phyloP scores from a whole-genome alignment of 345 rosid genomes.

The Atalantia buxifolia region DNA sequence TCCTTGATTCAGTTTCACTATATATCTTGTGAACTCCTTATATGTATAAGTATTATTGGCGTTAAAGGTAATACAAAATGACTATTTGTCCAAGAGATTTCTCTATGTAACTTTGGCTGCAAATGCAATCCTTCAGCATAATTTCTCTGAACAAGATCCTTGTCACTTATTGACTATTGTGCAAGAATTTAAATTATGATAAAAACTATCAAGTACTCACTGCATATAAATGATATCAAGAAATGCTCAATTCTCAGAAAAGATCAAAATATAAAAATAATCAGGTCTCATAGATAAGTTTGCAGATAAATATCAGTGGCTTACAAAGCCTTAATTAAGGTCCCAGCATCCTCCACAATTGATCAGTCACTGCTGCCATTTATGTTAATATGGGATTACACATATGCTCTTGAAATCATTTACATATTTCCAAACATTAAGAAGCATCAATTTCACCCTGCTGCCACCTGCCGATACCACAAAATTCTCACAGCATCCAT shows the following conservation, averaged over 20 bases:
- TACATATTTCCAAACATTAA: slow-evolving; percentile 25
- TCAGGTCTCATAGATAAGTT: slow-evolving; percentile 3
- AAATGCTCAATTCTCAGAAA: neutral
- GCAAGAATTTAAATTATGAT: neutral
- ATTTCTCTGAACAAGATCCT: too few species aligned
- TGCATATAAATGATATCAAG: neutral
- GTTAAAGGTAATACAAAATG: too few species aligned
- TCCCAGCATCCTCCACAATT: slow-evolving; percentile 3
- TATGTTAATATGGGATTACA: slow-evolving; percentile 5
- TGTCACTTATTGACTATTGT: too few species aligned
- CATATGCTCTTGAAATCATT: slow-evolving; percentile 29
- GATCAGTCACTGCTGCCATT: slow-evolving; percentile 16
- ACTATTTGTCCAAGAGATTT: too few species aligned
- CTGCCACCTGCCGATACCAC: neutral
- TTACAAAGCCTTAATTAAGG: slow-evolving; percentile 6
- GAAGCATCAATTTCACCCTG: slow-evolving; percentile 8
- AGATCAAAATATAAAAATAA: neutral
- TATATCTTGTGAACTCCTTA: too few species aligned
- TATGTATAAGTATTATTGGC: too few species aligned
- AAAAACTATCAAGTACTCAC: neutral
- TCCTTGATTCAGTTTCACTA: too few species aligned
- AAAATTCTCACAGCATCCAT: slow-evolving; percentile 86
- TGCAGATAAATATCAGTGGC: slow-evolving; percentile 4
- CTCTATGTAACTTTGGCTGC: too few species aligned
- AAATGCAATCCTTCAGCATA: too few species aligned